phyloP scores from a whole-genome alignment of 1,284 basidiomycete genomes.

The Rhodotorula sp. region DNA sequence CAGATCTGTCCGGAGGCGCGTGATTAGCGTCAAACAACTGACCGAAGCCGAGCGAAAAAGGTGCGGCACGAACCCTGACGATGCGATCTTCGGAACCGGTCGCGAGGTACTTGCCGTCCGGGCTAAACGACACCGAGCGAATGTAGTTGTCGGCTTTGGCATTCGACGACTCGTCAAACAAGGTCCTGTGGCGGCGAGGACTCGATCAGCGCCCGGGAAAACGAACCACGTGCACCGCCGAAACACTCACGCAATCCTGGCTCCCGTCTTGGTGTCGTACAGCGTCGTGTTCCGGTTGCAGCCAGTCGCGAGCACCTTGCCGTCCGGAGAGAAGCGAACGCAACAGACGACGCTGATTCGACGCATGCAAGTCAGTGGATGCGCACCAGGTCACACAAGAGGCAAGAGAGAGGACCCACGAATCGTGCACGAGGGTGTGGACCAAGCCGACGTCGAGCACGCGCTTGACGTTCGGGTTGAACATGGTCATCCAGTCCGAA shows the following conservation, averaged over 20 bases:
- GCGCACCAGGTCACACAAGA: no score
- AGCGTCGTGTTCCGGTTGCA: constrained; percentile 89
- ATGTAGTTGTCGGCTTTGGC: constrained; percentile 72
- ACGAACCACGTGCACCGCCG: not conserved
- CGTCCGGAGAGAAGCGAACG: constrained; percentile 84
- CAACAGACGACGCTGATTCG: constrained; percentile 76
- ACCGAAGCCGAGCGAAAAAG: not conserved
- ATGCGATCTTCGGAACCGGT: constrained; percentile 81
- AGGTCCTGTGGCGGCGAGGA: constrained; percentile 55
- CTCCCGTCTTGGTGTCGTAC: constrained; percentile 80
- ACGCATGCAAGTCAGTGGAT: no score
- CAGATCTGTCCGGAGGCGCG: constrained; percentile 62
- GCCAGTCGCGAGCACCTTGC: constrained; percentile 82
- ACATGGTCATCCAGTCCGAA: constrained; percentile 90
- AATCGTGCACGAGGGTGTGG: constrained; percentile 89
- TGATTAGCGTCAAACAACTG: no score
- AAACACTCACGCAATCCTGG: constrained; percentile 65
- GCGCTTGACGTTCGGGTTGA: constrained; percentile 79
- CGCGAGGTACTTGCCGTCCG: constrained; percentile 73
- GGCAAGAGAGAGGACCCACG: constrained; percentile 55
- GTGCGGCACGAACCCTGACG: constrained; percentile 63
- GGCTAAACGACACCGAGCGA: constrained; percentile 77
- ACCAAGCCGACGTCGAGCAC: constrained; percentile 82
- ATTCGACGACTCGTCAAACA: constrained; percentile 63
- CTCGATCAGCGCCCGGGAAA: not conserved